Percentiles rank a stretch among this genome's conserved stretches.
Conservation (phyloP, 768 basidiomycete genomes). For the Collybia mongolica region DNA sequence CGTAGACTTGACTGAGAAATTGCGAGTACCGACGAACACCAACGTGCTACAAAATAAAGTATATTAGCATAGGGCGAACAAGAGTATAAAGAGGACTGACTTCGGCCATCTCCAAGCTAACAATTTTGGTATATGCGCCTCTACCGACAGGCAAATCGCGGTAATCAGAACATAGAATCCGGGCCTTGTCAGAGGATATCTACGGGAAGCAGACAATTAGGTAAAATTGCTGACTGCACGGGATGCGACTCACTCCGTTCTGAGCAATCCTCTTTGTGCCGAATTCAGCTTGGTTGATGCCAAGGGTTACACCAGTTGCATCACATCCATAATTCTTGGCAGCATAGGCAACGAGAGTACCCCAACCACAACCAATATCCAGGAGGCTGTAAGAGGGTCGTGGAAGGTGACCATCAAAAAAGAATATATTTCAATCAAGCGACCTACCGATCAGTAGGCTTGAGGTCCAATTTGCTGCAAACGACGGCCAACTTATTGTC, state of each 20-base stretch:
- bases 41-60: conserved; percentile 64
- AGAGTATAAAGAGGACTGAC: conserved; percentile 32
- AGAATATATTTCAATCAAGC: background rate
- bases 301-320: conserved; percentile 93
- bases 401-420: no score
- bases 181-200: conserved; percentile 65
- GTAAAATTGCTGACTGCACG: background rate
- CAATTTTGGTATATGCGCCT: conserved; percentile 89
- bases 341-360: conserved; percentile 90
- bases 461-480: conserved; percentile 89
- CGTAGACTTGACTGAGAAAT: conserved; percentile 91
- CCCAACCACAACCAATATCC: conserved; percentile 95
- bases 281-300: conserved; percentile 87
- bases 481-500: conserved; percentile 97
- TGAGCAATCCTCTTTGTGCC: conserved; percentile 83
- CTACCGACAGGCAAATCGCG: conserved; percentile 79
- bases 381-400: conserved; percentile 50
- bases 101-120: conserved; percentile 98
- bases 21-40: conserved; percentile 89
- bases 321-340: conserved; percentile 98
- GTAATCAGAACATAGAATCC: conserved; percentile 92
- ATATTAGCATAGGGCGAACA: background rate
- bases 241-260: conserved; percentile 56
- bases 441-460: conserved; percentile 70
- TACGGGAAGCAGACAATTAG: conserved; percentile 9